Evolutionary conservation across 176 grass and related monocot genomes (phyloP), one percentile per base, ranked within the genome.

Genomic region (Dendrocalamus sinicus): DNA sequence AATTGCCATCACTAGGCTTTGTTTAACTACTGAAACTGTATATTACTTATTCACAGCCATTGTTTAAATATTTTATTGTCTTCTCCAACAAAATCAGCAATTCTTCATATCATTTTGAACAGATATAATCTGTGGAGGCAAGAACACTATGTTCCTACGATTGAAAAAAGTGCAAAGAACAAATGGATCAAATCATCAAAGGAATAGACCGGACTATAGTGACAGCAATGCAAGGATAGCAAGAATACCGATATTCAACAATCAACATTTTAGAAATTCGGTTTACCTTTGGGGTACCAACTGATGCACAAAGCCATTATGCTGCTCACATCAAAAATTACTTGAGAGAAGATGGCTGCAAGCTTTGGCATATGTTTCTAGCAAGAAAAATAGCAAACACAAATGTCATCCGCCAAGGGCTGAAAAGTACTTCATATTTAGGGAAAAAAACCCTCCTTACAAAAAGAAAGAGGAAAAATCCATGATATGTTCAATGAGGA

Each of bases 351-450:
- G 16, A 94, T 89, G 28, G 85, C 80, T 53, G 95, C 92, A 35
- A 97, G 85, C 71, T 78, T 78, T 71, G 95, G 92, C 95, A 94
- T 92, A 70, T 94, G 94, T 79, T 97, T 97, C 95, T 97, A 89
- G 67, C 67, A 94, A 70, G 74, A 47, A 75, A 80, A 83, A 69
- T 22, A 81, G 39, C 12, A 79, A 78, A 81, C 53, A 11, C 6
- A 87, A 53, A 67, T 22, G 62, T 87, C 7, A 90, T 76, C 78
- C 15, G 81, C 57, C 57, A 76, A 72, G 24, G 83, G 44, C 20
- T 70, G 9, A 88, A 59, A 82, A 68, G 26, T 60, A 68, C 45
- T 53, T 75, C 40, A 10, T 76, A 81, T 47, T 76, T 73, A 15
- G 47, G 61, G 1, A 67, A 69, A 80, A 72, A 73, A 23, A 41